phyloP scores from a whole-genome alignment of 345 rosid genomes.

The Populus ilicifolia region DNA sequence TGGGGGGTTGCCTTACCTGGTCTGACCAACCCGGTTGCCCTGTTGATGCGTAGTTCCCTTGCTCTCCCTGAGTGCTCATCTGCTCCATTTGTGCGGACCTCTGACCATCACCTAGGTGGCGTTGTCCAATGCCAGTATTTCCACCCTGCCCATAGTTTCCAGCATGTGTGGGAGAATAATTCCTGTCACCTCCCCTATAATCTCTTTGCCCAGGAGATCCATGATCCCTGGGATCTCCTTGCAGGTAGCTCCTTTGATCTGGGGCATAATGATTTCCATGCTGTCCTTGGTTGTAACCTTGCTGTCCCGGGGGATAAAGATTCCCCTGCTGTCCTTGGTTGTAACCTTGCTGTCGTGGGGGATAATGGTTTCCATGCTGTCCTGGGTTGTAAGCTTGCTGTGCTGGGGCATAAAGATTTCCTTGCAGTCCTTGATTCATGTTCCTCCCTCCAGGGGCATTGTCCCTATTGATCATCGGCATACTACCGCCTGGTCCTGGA shows the following conservation, averaged over 20 bases:
- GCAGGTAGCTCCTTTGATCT: constrained; percentile 37
- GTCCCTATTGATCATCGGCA: constrained; percentile 39
- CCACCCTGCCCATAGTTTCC: constrained; percentile 37
- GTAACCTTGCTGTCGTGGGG: constrained; percentile 35
- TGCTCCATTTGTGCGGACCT: constrained; percentile 38
- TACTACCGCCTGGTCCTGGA: constrained; percentile 37
- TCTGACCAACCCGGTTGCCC: constrained; percentile 35
- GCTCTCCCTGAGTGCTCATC: constrained; percentile 42
- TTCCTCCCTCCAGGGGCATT: constrained; percentile 36
- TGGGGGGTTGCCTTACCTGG: constrained; percentile 27
- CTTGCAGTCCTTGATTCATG: constrained; percentile 23
- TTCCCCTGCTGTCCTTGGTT: constrained; percentile 29
- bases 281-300: constrained; percentile 5
- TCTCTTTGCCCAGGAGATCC: constrained; percentile 18
- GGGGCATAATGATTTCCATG: constrained; percentile 39
- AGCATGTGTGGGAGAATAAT: constrained; percentile 28
- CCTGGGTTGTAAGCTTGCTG: constrained; percentile 42
- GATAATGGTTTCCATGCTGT: constrained; percentile 35
- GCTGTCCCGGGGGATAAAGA: constrained; percentile 31
- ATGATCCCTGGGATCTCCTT: constrained; percentile 29
- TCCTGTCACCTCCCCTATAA: constrained; percentile 27
- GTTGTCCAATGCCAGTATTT: constrained; percentile 28
- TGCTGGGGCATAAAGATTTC: constrained; percentile 32
- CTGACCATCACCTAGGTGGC: constrained; percentile 19
- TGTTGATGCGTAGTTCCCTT: constrained; percentile 32